Conservation (phyloP, 257 asterid species). For the Solanum lycopersicoides region DNA sequence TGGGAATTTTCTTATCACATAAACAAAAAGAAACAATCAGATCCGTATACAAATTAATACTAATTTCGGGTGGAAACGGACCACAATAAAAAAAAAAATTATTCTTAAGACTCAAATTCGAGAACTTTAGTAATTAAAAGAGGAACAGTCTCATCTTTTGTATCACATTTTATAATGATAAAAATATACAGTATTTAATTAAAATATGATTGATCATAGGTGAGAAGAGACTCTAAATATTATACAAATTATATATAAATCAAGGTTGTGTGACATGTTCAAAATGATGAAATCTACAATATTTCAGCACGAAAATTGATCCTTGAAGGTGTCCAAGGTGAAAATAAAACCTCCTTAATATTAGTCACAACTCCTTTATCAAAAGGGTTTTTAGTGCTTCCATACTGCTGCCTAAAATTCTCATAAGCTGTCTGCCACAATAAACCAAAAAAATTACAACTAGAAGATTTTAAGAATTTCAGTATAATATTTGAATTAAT, state of each 20-base stretch:
- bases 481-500: neutral
- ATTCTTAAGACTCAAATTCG: neutral
- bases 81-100: too few relatives aligned
- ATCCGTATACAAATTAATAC: neutral
- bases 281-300: neutral
- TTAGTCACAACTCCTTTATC: conserved; percentile 9
- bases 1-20: conserved; percentile 10
- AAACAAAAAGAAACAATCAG: neutral
- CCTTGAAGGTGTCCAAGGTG: conserved; percentile 2
- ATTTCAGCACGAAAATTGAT: conserved; percentile 20
- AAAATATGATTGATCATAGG: neutral
- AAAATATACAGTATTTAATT: too few relatives aligned
- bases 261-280: neutral
- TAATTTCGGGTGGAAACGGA: neutral
- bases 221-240: neutral
- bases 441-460: neutral
- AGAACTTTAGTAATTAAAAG: neutral
- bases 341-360: conserved; percentile 12
- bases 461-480: neutral
- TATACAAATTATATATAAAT: neutral
- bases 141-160: neutral
- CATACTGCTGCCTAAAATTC: conserved; percentile 12
- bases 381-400: conserved; percentile 6
- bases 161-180: neutral
- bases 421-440: conserved; percentile 16